Base-by-base conservation (phyloP, 2,329 filamentous ascomycete species). In the Lasiodiplodia sp. region DNA sequence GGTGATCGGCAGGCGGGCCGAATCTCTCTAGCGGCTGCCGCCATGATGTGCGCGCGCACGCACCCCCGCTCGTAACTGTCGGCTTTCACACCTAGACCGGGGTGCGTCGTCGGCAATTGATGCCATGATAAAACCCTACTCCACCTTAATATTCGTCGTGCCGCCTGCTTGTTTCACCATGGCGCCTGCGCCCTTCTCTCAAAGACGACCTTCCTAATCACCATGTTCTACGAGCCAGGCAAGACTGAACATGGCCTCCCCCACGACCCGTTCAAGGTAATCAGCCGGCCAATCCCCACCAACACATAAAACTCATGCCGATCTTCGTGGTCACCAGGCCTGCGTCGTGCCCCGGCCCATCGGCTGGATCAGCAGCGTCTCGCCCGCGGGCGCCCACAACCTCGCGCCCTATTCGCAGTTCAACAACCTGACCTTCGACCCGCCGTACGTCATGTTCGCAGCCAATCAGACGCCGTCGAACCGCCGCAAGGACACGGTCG, bases 341-440 rank as follows among this genome's bases (percentile, higher is more conserved):
- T 89, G 87, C 75, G 86, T 89, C 2, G 79, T 88, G 52, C 87
- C 87, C 18, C 83, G 87, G 18, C 87, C 87, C 25, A 89, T 89
- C 64, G 88, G 87, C 71, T 89, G 87, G 87, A 89, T 89, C 73
- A 87, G 84, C 25, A 88, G 87, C 0, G 80, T 83, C 69, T 84
- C 83, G n/a, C 73, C 76, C 18, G 71, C 75, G 7, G 83, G 84
- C 69, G 73, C 78, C 60, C 80, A 85, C 74, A 89, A 89, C 71
- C 82, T 89, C 2, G 87, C 87, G 0, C 87, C 87, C 0, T 89
- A 87, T 77, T 84, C 80, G 0, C 87, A 89, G 76, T 89, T 89
- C 82, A 88, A 86, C 76, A 89, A 89, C 71, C 82, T 89, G 0
- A 88, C 86, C 38, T 89, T 88, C 77, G 86, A 88, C 73, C 87